Evolutionary conservation across 2,329 filamentous ascomycete species (phyloP).

Genomic region (Cylindrodendrum hubeiense): DNA sequence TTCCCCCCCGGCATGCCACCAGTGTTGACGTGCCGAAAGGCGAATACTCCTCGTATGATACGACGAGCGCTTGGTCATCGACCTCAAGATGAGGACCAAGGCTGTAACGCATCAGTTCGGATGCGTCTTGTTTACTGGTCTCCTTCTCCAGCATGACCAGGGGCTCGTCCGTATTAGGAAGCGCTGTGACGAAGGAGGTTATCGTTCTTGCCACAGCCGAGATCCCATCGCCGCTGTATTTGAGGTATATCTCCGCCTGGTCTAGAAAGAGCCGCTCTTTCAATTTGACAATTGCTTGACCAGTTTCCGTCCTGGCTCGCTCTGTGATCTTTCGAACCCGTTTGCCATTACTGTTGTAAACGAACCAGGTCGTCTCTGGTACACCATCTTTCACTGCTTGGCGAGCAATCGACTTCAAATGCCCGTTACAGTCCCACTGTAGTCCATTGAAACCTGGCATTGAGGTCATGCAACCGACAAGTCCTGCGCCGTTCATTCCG

Average conservation of each 20-base stretch:
- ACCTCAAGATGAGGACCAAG: not conserved
- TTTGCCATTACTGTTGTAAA: slow-evolving; percentile 18
- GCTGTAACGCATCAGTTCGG: not conserved
- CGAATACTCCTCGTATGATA: slow-evolving; percentile 13
- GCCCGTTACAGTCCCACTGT: slow-evolving; percentile 18
- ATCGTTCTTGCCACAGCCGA: not conserved
- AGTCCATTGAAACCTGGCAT: slow-evolving; percentile 8
- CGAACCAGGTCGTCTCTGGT: slow-evolving; percentile 28
- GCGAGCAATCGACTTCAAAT: not conserved
- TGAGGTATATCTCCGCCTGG: slow-evolving; percentile 3
- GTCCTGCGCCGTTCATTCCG: too few relatives aligned
- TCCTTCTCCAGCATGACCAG: not conserved
- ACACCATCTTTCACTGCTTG: not conserved
- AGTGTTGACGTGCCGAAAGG: not conserved
- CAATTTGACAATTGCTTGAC: not conserved
- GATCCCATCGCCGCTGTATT: not conserved
- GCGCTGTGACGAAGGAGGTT: too few relatives aligned
- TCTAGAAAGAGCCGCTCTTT: slow-evolving; percentile 19
- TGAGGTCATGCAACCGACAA: not conserved
- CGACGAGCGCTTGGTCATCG: not conserved
- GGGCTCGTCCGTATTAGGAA: not conserved
- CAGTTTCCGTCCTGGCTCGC: not conserved
- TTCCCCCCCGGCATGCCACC: not conserved
- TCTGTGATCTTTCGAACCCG: slow-evolving; percentile 27
- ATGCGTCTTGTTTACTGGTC: too few relatives aligned